Base-by-base conservation (phyloP, 2,329 filamentous ascomycete species). In the Drechmeria coniospora region DNA sequence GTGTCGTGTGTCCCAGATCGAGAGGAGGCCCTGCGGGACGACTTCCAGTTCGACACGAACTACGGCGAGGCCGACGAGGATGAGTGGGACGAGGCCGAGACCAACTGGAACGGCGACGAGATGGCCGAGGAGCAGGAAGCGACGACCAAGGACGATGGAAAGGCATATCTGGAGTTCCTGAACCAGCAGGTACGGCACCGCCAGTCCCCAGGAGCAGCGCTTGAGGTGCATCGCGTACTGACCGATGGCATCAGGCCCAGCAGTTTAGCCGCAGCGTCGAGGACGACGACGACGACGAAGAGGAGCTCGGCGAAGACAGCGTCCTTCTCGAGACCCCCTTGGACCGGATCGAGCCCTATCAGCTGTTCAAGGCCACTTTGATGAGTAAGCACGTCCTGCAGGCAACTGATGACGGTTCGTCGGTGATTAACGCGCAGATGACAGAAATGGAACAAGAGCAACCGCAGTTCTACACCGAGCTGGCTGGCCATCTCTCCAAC, bases 331-430 rank as follows among this genome's bases (percentile, higher is more conserved):
- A 98, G 54, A 92, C 87, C 9, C 86, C 87, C 11, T 65, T 98
- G 15, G 90, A 98, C 54, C 90, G 90, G 58, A 68, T 98, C 36
- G 90, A 98, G 56, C 86, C 87, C 3, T 98, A 98, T 46, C 70
- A 76, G 48, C 63, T 93, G 36, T 94, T 98, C 68, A 79, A 83
- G 50, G 65, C 69, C 35, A 76, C 81, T 12, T 61, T 95, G 39
- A 55, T 87, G 47, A 79, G 86, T 93, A 73, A 54, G 81, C 72
- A n/a, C 18, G 18, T 20, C 18, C 10, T 20, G 7, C 18, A 20
- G 10, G 7, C 18, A 20, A 20, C 6, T n/a, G 3, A 8, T 6
- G 12, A 21, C 12, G 6, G 8, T n/a, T 28, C 15, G 12, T 18
- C 24, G 7, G 15, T 20, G 10, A 20, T 7, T 10, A 20, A 20